Conservation (phyloP, 371 early-diverging fungal genomes). For the Mucor irregularis region DNA sequence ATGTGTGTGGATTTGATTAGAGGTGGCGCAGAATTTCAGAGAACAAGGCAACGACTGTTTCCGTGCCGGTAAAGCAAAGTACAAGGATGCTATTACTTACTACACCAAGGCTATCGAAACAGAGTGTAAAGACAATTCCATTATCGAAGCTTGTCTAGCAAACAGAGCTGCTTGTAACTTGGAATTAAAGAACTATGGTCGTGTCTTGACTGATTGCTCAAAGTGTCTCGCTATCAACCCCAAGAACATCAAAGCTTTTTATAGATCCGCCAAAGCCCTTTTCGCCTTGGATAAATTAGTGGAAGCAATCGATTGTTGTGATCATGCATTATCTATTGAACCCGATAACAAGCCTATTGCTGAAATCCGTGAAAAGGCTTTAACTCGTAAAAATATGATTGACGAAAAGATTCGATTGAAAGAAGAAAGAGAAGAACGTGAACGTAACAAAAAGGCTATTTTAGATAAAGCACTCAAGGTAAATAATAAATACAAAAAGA, state of each 20-base stretch:
- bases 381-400: slow-evolving; percentile 40
- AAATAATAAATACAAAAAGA: not conserved
- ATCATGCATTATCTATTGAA: slow-evolving; percentile 67
- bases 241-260: slow-evolving; percentile 88
- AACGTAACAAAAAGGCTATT: slow-evolving; percentile 45
- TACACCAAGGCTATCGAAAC: slow-evolving; percentile 89
- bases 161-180: slow-evolving; percentile 95
- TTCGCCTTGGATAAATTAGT: slow-evolving; percentile 72
- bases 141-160: slow-evolving; percentile 77
- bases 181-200: slow-evolving; percentile 77
- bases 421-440: slow-evolving; percentile 47
- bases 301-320: slow-evolving; percentile 88
- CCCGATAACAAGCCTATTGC: slow-evolving; percentile 70
- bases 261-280: slow-evolving; percentile 86
- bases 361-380: slow-evolving; percentile 41
- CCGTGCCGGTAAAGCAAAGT: slow-evolving; percentile 67
- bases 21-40: slow-evolving; percentile 93
- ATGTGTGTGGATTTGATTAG: slow-evolving; percentile 39
- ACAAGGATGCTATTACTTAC: slow-evolving; percentile 78
- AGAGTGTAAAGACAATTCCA: slow-evolving; percentile 71
- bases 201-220: slow-evolving; percentile 86
- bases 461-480: slow-evolving; percentile 55
- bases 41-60: slow-evolving; percentile 94
- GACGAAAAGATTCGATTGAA: slow-evolving; percentile 46
- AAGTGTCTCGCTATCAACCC: slow-evolving; percentile 79